phyloP scores from a whole-genome alignment of 805 yeast species.

The Zygosaccharomyces lentus region DNA sequence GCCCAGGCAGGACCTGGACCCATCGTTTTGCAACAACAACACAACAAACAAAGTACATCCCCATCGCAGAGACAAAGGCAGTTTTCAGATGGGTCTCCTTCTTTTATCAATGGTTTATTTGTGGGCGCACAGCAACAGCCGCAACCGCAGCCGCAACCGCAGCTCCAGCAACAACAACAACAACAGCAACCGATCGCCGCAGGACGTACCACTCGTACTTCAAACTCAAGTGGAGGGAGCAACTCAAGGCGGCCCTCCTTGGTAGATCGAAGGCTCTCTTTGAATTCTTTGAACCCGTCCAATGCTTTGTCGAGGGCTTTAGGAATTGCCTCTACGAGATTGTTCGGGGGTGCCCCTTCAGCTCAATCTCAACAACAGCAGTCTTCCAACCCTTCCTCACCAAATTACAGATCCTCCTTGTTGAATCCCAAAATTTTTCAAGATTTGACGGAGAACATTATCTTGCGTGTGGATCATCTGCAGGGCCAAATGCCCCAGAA shows the following conservation, averaged over 20 bases:
- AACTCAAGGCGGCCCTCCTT: slow-evolving; percentile 56
- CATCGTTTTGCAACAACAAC: slow-evolving; percentile 11
- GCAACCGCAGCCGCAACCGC: slow-evolving; percentile 12
- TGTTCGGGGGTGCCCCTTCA: slow-evolving; percentile 52
- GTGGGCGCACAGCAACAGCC: slow-evolving; percentile 15
- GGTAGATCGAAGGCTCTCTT: slow-evolving; percentile 59
- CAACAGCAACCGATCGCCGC: slow-evolving; percentile 12
- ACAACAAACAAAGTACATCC: slow-evolving; percentile 5
- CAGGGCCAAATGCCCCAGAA: slow-evolving; percentile 13
- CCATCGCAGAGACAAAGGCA: slow-evolving; percentile 4
- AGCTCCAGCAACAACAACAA: slow-evolving; percentile 17
- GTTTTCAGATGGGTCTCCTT: neutral
- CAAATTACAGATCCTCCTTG: slow-evolving; percentile 18
- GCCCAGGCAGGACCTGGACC: slow-evolving; percentile 37
- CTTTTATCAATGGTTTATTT: slow-evolving; percentile 1
- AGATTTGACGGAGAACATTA: slow-evolving; percentile 32
- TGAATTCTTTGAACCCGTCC: slow-evolving; percentile 68
- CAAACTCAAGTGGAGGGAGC: slow-evolving; percentile 43
- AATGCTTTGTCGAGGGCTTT: slow-evolving; percentile 86
- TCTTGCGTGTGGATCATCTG: slow-evolving; percentile 26
- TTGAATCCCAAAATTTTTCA: slow-evolving; percentile 29
- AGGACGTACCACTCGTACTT: slow-evolving; percentile 13
- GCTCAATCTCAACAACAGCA: slow-evolving; percentile 27
- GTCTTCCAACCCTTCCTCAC: slow-evolving; percentile 27
- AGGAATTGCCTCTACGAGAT: slow-evolving; percentile 79